Percentiles rank a stretch among this genome's conserved stretches.
phyloP scores from a whole-genome alignment of 371 early-diverging fungal species.

The Apophysomyces sp. region DNA sequence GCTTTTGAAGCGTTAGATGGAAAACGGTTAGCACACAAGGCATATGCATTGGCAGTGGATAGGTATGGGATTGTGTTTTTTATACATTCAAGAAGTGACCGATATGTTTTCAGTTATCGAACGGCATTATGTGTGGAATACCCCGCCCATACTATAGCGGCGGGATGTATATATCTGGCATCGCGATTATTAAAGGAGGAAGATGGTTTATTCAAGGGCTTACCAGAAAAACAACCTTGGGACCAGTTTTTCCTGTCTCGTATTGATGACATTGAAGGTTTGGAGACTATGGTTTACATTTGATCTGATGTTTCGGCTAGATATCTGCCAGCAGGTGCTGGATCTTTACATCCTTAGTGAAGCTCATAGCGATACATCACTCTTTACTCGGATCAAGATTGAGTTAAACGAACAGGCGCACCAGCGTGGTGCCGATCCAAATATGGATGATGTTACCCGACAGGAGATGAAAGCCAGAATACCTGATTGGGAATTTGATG shows the following conservation, averaged over 20 bases:
- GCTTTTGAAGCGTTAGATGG: conserved; percentile 36
- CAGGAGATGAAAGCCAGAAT: conserved; percentile 22
- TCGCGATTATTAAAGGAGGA: conserved; percentile 39
- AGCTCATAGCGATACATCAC: conserved; percentile 32
- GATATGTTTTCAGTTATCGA: conserved; percentile 43
- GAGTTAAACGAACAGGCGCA: conserved; percentile 52
- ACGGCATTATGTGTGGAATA: conserved; percentile 60
- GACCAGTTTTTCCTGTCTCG: conserved; percentile 47
- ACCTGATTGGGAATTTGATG: conserved; percentile 30
- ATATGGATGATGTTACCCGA: conserved; percentile 28
- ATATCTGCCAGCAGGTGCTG: conserved; percentile 59
- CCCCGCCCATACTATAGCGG: conserved; percentile 65
- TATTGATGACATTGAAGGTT: conserved; percentile 57
- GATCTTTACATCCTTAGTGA: conserved; percentile 49
- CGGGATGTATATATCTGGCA: conserved; percentile 62
- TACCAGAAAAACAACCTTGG: conserved; percentile 34
- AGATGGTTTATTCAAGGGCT: conserved; percentile 18
- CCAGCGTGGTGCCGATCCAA: conserved; percentile 32
- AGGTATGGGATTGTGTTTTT: conserved; percentile 26
- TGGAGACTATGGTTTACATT: conserved; percentile 4
- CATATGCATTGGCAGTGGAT: conserved; percentile 53
- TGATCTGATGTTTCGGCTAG: conserved; percentile 15
- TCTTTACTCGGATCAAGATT: conserved; percentile 55
- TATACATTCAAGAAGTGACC: conserved; percentile 7
- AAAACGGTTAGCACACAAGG: conserved; percentile 46